Percentiles rank a stretch among this genome's conserved stretches.
Conservation (phyloP, 2,329 filamentous ascomycete genomes). For the Botryotinia convoluta region DNA sequence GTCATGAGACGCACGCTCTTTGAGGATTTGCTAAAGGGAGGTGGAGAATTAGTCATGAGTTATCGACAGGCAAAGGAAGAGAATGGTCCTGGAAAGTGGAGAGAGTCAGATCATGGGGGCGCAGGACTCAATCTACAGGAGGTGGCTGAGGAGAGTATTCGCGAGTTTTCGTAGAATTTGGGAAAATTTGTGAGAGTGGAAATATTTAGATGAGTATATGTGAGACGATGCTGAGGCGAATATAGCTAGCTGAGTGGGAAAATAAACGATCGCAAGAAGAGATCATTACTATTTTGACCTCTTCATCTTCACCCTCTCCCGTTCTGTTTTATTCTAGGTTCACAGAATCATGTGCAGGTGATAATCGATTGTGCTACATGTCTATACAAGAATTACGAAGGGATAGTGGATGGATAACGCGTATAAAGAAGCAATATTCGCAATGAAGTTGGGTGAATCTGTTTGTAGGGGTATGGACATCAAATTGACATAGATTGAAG, state of each 20-base stretch:
- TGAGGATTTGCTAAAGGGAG: conserved; percentile 49
- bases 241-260: background rate
- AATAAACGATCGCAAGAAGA: background rate
- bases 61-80: conserved; percentile 25
- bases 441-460: background rate
- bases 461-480: background rate
- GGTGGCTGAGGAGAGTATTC: conserved; percentile 1
- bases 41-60: conserved; percentile 40
- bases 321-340: background rate
- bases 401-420: background rate
- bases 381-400: background rate
- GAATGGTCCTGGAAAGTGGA: background rate
- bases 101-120: background rate
- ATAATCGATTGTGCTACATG: background rate
- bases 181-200: no score
- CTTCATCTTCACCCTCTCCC: background rate
- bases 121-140: background rate
- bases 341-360: background rate
- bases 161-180: background rate
- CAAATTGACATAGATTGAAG: background rate
- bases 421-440: background rate
- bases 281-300: background rate
- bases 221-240: background rate
- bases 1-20: conserved; percentile 44
- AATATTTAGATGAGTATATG: background rate